These are phyloP conservation scores for Raffaelea albimanens DNA, from an alignment of 2,329 filamentous ascomycete genomes.

Conservation along the genomic window DNA sequence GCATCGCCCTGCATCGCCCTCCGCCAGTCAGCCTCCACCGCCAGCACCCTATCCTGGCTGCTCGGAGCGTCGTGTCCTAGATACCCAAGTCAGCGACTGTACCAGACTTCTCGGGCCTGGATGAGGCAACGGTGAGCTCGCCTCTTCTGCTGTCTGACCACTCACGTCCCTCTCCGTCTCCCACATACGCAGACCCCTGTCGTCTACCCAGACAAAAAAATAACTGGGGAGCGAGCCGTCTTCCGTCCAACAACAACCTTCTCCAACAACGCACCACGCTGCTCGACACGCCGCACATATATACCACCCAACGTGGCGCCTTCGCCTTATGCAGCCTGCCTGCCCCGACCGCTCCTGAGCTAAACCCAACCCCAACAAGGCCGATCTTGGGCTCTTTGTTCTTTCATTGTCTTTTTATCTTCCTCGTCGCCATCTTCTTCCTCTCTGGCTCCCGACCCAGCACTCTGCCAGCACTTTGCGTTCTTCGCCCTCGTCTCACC, in stretches of 20 bases:
- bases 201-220: neutral
- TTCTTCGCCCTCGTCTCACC: neutral
- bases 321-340: neutral
- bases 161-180: too few species aligned
- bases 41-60: neutral
- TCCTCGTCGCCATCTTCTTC: neutral
- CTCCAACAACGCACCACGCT: neutral
- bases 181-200: too few species aligned
- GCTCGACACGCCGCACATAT: neutral
- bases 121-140: neutral
- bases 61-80: conserved; percentile 3
- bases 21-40: too few species aligned
- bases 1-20: too few species aligned
- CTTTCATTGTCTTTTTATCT: neutral
- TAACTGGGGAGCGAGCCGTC: neutral
- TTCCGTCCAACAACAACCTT: conserved; percentile 1
- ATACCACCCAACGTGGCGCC: neutral
- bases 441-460: neutral
- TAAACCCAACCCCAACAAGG: neutral
- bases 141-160: conserved; percentile 1
- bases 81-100: conserved; percentile 9
- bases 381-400: neutral
- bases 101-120: neutral
- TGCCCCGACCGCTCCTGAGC: neutral
- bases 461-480: neutral